Percentiles rank a stretch among this genome's conserved stretches.
These are phyloP conservation scores for Huntiella savannae DNA, from an alignment of 2,329 filamentous ascomycete genomes.

Conservation along the genomic window DNA sequence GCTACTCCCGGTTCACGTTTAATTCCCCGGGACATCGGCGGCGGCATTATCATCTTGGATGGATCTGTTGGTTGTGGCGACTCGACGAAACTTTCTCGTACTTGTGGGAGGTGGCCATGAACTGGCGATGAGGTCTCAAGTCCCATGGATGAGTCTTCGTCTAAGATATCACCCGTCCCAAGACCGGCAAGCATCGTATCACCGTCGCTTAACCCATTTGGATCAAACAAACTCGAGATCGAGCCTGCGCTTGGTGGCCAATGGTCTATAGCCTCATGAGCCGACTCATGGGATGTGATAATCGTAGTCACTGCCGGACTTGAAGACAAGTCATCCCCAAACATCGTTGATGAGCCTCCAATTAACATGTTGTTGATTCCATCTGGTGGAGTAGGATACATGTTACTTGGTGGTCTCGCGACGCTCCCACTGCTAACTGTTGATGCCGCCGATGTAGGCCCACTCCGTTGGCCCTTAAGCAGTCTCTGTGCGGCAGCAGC, in stretches of 20 bases:
- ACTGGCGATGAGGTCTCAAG: not conserved
- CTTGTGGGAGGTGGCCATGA: constrained; percentile 11
- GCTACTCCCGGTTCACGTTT: not conserved
- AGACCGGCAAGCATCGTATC: not conserved
- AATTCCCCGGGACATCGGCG: constrained; percentile 6
- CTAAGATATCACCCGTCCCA: constrained; percentile 36
- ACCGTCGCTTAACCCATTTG: not conserved
- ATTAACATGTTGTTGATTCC: constrained; percentile 23
- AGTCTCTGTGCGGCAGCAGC: not conserved
- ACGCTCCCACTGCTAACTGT: constrained; percentile 26
- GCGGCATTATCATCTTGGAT: constrained; percentile 4
- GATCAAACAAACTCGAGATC: constrained; percentile 1
- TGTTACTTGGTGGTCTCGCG: constrained; percentile 30
- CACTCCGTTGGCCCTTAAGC: not conserved
- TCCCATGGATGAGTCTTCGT: not conserved
- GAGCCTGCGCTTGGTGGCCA: constrained; percentile 25
- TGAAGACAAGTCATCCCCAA: constrained; percentile 34
- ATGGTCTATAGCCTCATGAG: constrained; percentile 13
- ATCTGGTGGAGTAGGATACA: constrained; percentile 58
- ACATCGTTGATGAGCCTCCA: constrained; percentile 16
- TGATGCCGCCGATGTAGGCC: constrained; percentile 29
- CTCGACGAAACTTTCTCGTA: constrained; percentile 8
- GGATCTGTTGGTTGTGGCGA: not conserved
- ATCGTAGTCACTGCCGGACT: constrained; percentile 23
- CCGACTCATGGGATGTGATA: not conserved